Evolutionary conservation across 2,329 filamentous ascomycete genomes (phyloP), one percentile per base, ranked within the genome.

Genomic region (Parascedosporium putredinis): DNA sequence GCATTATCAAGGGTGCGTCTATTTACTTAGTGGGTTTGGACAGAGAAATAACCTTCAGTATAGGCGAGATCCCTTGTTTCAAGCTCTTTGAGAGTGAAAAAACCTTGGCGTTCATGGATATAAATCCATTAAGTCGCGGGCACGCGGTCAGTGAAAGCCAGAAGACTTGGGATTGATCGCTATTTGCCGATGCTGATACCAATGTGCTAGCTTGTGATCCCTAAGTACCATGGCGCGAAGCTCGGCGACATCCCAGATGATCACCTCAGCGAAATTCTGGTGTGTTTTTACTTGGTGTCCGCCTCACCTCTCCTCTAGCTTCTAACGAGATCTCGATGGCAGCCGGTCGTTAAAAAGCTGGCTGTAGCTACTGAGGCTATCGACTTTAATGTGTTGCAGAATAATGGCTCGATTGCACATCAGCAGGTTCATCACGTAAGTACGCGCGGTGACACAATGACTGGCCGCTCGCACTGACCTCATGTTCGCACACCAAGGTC

Each of bases 81-180:
- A 98, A 96, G 78, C 83, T 98, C 69, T 90, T 88, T 64, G 93
- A 98, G 71, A 93, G 80, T 60, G 86, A 95, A 33, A 95, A 91
- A 72, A 87, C 91, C 43, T 76, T 95, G 54, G 93, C 93, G 8
- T 98, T 98, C 67, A 84, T 98, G 57, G 93, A 98, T 67, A 96
- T 98, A 69, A 84, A 88, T 56, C 93, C 93, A 3, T 72, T 97
- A 20, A 88, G 84, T 67, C 79, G 79, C 62, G 93, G 93, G 51
- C 93, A 98, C 63, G 87, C 90, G 56, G 91, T 96, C 75, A 60
- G 81, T 67, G 27, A 40, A 14, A 27, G 23, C 16, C 22, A 18
- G 5, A 22, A 24, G 18, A 20, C 23, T 44, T 18, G 8, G 6
- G 7, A 12, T 2, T 22, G 22, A 10, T n/a, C 10, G 22, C 24